Evolutionary conservation across 129 eudicot species (phyloP).

Genomic region (Chrysanthemum seticuspe): DNA sequence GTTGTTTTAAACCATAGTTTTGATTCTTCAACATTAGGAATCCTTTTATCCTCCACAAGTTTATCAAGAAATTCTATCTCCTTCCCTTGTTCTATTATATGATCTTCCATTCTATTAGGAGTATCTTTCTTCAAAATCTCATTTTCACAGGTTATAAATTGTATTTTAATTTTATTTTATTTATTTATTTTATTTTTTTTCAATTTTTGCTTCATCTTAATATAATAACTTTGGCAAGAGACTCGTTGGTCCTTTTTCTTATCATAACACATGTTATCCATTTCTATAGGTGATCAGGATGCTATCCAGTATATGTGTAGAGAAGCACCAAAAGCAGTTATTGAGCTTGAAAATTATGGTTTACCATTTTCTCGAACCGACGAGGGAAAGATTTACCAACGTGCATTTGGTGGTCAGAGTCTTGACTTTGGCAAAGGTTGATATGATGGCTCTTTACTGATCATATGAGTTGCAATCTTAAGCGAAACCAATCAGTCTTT

Average conservation of each 20-base stretch:
- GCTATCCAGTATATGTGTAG: constrained; percentile 99
- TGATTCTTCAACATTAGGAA: no score
- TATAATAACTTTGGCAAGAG: background rate
- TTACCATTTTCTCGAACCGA: constrained; percentile 97
- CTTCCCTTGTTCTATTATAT: no score
- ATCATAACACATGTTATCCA: constrained; percentile 22
- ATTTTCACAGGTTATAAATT: no score
- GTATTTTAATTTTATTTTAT: no score
- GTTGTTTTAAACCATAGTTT: no score
- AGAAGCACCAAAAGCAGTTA: constrained; percentile 99
- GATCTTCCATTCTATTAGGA: no score
- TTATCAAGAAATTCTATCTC: no score
- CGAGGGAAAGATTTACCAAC: constrained; percentile 98
- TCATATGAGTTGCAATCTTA: background rate
- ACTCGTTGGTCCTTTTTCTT: background rate
- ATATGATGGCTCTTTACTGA: constrained; percentile 16
- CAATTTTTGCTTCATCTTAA: constrained; percentile 1
- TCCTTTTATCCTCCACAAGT: no score
- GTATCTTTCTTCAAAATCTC: no score
- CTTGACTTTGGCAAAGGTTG: constrained; percentile 94
- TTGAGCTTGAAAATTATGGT: constrained; percentile 97
- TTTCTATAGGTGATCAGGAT: constrained; percentile 89
- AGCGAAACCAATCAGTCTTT: constrained; percentile 14
- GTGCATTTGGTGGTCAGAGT: constrained; percentile 99
- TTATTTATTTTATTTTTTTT: background rate